Base-by-base conservation (phyloP, 179 eudicot genomes). In the Camellia oleifera region DNA sequence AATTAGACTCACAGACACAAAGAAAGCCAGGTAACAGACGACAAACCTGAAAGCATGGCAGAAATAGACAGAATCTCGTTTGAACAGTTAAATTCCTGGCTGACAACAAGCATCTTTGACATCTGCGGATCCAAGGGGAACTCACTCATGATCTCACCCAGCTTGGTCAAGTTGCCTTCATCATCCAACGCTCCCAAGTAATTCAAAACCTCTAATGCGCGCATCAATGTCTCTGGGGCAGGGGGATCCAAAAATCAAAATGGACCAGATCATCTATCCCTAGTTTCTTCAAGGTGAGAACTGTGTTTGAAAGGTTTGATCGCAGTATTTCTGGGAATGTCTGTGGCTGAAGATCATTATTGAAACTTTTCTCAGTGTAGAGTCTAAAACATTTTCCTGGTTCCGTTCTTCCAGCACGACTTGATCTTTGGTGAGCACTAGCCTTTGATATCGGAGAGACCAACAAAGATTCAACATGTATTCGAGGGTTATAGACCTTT, bases 361-460 rank as follows among this genome's bases (percentile, higher is more conserved):
- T 79, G 78, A 96, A 96, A 88, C 99, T 96, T 81, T 84, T 94
- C 69, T 96, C 98, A 0, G 99, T 94, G 80, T 96, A 96, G 0
- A 96, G 91, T 88, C 99, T 89, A 68, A 89, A 96, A 79, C 99
- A 96, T 89, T 94, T 96, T 26, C 99, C 99, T 4, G 98, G 99
- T 78, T 96, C 98, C n/a, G 99, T 94, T 91, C 99, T 90, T 86
- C 99, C 98, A 62, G 99, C 99, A 89, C 97, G 96, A 80, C 99
- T 98, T 50, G 99, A 90, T 77, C 99, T 89, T 74, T 96, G 99
- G 80, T 94, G 99, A 18, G 99, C 99, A 86, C 99, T 94, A 40
- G 99, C 99, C 90, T 91, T 96, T 6, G 99, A 96, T 82, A 96
- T 96, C 60, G 99, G 99, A 79, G 99, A 96, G 20, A 96, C 98